Percentiles rank a stretch among this genome's conserved stretches.
These are phyloP conservation scores for Thielaviopsis ethacetica DNA, from an alignment of 2,329 filamentous ascomycete species.

Conservation along the genomic window DNA sequence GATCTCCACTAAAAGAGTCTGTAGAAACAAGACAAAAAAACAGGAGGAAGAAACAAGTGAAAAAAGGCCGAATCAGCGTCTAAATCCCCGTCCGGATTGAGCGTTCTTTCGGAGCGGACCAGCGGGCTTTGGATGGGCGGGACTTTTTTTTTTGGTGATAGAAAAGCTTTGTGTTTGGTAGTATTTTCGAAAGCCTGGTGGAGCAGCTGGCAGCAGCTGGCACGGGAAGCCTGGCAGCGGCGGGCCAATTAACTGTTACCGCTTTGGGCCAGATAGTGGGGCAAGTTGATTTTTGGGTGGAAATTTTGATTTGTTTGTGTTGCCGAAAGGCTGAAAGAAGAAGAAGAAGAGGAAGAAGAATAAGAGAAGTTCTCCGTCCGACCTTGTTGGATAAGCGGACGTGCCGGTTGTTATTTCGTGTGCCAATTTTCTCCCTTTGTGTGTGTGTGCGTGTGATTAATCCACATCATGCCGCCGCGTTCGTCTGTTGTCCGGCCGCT, in stretches of 20 bases:
- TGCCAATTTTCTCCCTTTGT: neutral
- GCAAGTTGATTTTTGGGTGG: neutral
- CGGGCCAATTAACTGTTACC: neutral
- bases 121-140: neutral
- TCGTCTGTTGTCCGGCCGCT: constrained; percentile 42
- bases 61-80: neutral
- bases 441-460: neutral
- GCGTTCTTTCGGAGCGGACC: neutral
- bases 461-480: constrained; percentile 37
- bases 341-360: no score
- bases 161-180: constrained; percentile 1
- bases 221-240: neutral
- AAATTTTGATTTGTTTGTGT: neutral
- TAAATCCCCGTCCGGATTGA: neutral
- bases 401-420: no score
- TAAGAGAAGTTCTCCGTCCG: neutral
- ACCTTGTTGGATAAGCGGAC: no score
- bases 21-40: neutral
- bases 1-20: neutral
- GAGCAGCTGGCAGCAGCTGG: neutral
- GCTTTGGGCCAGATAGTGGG: neutral
- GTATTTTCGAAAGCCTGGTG: neutral
- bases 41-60: neutral
- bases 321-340: neutral
- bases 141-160: no score